Evolutionary conservation across 345 rosid genomes (phyloP).

Genomic region (Chamaenerion angustifolium): DNA sequence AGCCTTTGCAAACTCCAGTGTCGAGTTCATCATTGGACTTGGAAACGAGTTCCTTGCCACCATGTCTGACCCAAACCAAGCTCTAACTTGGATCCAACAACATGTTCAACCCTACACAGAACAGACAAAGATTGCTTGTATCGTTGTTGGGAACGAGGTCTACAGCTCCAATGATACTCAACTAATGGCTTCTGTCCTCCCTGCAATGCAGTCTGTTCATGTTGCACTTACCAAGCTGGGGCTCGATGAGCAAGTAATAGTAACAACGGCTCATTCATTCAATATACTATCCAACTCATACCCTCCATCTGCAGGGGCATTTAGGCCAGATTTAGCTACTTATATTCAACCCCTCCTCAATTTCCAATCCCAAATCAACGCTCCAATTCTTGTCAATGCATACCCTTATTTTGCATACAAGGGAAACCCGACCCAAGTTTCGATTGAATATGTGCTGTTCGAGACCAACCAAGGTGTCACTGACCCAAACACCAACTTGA

Average conservation of each 20-base stretch:
- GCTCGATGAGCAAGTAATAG: constrained; percentile 47
- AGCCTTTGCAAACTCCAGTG: constrained; percentile 52
- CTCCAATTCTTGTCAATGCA: constrained; percentile 74
- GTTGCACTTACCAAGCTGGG: constrained; percentile 35
- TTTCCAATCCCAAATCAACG: constrained; percentile 42
- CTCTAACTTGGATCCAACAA: constrained; percentile 57
- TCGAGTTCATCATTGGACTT: constrained; percentile 59
- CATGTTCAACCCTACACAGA: constrained; percentile 39
- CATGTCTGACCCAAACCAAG: constrained; percentile 47
- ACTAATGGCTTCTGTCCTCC: constrained; percentile 31
- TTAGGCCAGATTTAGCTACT: constrained; percentile 35
- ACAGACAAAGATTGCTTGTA: constrained; percentile 46
- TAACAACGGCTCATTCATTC: constrained; percentile 55
- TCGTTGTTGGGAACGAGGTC: constrained; percentile 71
- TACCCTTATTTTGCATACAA: constrained; percentile 81
- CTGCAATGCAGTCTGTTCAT: constrained; percentile 59
- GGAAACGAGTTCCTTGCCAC: constrained; percentile 43
- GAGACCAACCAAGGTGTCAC: constrained; percentile 50
- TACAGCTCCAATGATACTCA: constrained; percentile 27
- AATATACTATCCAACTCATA: constrained; percentile 36
- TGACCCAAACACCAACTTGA: constrained; percentile 49
- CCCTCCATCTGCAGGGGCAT: constrained; percentile 67
- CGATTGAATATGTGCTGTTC: constrained; percentile 59
- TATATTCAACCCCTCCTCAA: constrained; percentile 41
- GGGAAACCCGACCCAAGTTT: constrained; percentile 33